These are phyloP conservation scores for Gloeopeniophorella convolvens DNA, from an alignment of 768 basidiomycete genomes.

Conservation along the genomic window DNA sequence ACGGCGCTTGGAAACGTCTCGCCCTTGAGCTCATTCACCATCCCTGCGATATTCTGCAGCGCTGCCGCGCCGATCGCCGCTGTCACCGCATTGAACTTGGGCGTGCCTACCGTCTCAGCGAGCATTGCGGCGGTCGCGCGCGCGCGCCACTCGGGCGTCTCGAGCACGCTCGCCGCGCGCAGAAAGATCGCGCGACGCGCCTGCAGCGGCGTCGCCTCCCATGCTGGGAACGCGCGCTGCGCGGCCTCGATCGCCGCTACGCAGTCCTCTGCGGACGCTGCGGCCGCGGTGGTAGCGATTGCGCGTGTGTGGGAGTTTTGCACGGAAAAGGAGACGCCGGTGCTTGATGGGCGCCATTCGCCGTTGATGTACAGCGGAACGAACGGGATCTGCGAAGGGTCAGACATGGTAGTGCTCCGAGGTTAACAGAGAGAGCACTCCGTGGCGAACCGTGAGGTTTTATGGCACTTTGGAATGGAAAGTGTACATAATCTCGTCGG, in stretches of 20 bases:
- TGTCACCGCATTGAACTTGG: not conserved
- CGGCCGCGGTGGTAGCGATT: conserved; percentile 41
- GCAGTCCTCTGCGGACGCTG: conserved; percentile 33
- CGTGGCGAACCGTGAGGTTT: no score
- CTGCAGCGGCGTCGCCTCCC: conserved; percentile 3
- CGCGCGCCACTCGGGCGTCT: conserved; percentile 9
- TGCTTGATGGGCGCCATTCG: conserved; percentile 31
- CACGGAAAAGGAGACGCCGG: conserved; percentile 40
- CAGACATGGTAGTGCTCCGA: not conserved
- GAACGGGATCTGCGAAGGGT: conserved; percentile 1
- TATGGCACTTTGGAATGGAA: no score
- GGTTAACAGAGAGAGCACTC: no score
- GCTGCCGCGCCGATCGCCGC: conserved; percentile 25
- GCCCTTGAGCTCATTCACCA: conserved; percentile 36
- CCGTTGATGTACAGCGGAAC: conserved; percentile 37
- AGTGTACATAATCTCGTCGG: no score
- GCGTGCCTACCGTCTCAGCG: no score
- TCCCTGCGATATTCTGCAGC: conserved; percentile 30
- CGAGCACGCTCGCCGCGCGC: conserved; percentile 1
- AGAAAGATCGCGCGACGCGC: conserved; percentile 9
- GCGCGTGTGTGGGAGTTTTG: conserved; percentile 36
- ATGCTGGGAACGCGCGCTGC: conserved; percentile 11
- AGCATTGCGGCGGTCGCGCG: not conserved
- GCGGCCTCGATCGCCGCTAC: conserved; percentile 12
- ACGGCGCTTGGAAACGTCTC: conserved; percentile 37